Evolutionary conservation across 352 stramenopile species (phyloP).

Genomic region (Phytophthora agathidicida): DNA sequence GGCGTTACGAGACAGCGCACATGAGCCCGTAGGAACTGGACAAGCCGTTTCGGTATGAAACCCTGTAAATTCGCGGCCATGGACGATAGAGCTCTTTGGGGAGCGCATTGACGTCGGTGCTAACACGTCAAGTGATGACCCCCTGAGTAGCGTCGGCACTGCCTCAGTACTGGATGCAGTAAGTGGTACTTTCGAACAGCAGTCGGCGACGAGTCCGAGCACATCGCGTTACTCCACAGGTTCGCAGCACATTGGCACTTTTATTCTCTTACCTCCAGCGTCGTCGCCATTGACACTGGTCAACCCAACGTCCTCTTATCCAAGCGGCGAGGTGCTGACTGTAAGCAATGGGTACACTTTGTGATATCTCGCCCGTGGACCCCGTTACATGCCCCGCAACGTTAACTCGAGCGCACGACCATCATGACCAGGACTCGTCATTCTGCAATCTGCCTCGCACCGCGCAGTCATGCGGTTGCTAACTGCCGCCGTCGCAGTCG

Average conservation of each 20-base stretch:
- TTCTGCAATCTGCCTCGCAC: constrained; percentile 6
- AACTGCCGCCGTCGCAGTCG: neutral
- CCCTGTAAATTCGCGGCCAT: too few relatives aligned
- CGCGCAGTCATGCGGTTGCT: constrained; percentile 5
- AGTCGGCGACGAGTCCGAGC: neutral
- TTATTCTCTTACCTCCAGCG: neutral
- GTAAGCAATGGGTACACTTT: constrained; percentile 23
- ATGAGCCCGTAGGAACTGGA: constrained; percentile 4
- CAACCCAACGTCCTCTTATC: neutral
- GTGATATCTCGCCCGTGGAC: constrained; percentile 22
- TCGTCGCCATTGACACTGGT: neutral
- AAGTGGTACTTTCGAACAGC: neutral
- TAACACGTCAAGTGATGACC: too few relatives aligned
- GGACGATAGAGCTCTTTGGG: too few relatives aligned
- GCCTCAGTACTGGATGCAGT: neutral
- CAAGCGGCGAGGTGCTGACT: neutral
- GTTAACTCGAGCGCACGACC: constrained; percentile 16
- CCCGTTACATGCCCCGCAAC: constrained; percentile 2
- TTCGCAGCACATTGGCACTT: neutral
- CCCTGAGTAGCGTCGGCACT: too few relatives aligned
- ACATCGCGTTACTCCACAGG: neutral
- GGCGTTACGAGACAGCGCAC: constrained; percentile 3
- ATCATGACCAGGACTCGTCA: constrained; percentile 9
- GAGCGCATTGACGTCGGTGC: too few relatives aligned
- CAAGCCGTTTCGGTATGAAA: constrained; percentile 8